Evolutionary conservation across 495 filamentous ascomycete genomes (phyloP).

Genomic region (Talaromyces stipitatus): DNA sequence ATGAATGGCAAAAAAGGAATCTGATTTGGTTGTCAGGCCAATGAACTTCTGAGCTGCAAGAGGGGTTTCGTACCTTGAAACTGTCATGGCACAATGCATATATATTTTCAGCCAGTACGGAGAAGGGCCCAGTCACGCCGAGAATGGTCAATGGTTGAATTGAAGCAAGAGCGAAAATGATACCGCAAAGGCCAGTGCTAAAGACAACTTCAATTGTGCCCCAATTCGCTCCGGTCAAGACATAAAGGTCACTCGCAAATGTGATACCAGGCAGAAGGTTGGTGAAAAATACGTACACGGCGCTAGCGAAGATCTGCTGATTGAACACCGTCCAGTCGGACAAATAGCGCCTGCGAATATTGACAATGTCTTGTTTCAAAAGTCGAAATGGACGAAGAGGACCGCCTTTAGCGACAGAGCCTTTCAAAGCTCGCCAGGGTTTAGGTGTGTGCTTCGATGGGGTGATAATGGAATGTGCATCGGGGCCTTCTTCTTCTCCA

Average conservation of each 20-base stretch:
- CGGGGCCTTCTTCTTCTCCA: conserved; percentile 13
- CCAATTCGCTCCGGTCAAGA: conserved; percentile 58
- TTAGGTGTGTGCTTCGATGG: conserved; percentile 36
- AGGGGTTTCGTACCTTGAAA: conserved; percentile 41
- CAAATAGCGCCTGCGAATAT: conserved; percentile 46
- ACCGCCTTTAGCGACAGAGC: conserved; percentile 30
- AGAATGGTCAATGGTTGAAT: conserved; percentile 66
- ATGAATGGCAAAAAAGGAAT: conserved; percentile 64
- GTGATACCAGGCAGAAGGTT: conserved; percentile 69
- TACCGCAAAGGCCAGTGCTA: conserved; percentile 59
- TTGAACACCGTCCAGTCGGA: conserved; percentile 67
- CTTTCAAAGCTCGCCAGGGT: conserved; percentile 23
- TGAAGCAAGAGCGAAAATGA: conserved; percentile 57
- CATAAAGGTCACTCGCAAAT: conserved; percentile 63
- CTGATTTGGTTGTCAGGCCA: conserved; percentile 20
- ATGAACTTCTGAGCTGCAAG: neutral
- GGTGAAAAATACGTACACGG: conserved; percentile 70
- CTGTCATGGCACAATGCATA: conserved; percentile 49
- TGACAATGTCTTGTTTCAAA: conserved; percentile 50
- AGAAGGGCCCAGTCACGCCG: conserved; percentile 68
- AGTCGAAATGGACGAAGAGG: conserved; percentile 53
- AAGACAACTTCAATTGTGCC: conserved; percentile 67
- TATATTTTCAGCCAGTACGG: conserved; percentile 63
- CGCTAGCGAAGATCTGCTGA: conserved; percentile 61
- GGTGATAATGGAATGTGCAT: conserved; percentile 33